Conservation (phyloP, 345 rosid species). For the Acer saccharum region DNA sequence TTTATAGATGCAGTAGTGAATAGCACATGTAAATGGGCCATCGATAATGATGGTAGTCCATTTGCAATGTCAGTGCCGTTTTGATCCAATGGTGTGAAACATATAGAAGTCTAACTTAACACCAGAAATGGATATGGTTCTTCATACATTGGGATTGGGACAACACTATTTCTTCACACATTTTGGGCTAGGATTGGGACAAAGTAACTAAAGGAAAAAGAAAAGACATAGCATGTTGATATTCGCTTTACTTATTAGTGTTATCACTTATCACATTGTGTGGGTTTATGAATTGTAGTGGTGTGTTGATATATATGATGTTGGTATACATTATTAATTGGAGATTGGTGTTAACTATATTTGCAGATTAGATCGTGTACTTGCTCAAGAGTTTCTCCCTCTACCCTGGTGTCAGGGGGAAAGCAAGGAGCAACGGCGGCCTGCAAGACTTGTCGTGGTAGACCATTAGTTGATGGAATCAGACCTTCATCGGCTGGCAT, state of each 20-base stretch:
- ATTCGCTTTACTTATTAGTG: neutral
- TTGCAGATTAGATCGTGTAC: slow-evolving; percentile 24
- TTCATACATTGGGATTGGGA: neutral
- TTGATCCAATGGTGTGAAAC: neutral
- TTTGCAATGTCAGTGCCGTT: neutral
- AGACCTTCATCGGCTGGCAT: slow-evolving; percentile 29
- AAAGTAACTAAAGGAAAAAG: neutral
- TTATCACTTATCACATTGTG: neutral
- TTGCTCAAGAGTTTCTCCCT: slow-evolving; percentile 21
- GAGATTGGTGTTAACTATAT: slow-evolving; percentile 9
- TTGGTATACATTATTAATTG: slow-evolving; percentile 1
- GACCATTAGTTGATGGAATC: slow-evolving; percentile 34
- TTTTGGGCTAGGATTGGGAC: slow-evolving; percentile 7
- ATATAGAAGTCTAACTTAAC: neutral
- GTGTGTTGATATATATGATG: neutral
- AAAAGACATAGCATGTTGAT: neutral
- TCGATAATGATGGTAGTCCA: neutral
- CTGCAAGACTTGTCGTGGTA: slow-evolving; percentile 27
- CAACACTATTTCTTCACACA: neutral
- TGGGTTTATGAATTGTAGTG: neutral
- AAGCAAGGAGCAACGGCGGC: slow-evolving; percentile 27
- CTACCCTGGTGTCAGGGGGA: slow-evolving; percentile 24
- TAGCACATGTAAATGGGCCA: neutral
- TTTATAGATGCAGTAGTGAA: neutral
- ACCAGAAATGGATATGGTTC: neutral